phyloP scores from a whole-genome alignment of 176 grass and related monocot genomes.

The Carex kokanica region DNA sequence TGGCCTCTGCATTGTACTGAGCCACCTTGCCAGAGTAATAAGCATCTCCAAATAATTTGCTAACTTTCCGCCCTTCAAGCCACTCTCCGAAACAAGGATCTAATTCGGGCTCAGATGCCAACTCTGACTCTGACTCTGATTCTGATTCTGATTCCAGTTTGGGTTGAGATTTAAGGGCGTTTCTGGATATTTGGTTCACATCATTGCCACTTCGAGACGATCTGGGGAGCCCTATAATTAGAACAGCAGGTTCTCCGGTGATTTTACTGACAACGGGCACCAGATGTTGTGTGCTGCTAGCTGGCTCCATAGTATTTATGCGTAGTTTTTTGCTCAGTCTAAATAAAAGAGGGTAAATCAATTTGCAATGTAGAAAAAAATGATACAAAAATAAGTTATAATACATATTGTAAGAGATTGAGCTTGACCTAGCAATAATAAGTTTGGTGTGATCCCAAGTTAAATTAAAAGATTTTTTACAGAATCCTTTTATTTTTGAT shows the following conservation, averaged over 20 bases:
- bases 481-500: neutral
- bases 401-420: neutral
- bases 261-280: conserved; percentile 47
- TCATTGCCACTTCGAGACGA: neutral
- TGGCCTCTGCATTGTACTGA: conserved; percentile 64
- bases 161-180: conserved; percentile 25
- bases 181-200: neutral
- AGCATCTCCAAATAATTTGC: conserved; percentile 55
- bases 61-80: conserved; percentile 75
- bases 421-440: neutral
- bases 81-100: conserved; percentile 80
- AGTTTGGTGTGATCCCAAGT: neutral
- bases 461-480: neutral
- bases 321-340: conserved; percentile 8
- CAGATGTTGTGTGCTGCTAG: conserved; percentile 28
- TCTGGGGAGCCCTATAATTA: conserved; percentile 71
- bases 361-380: conserved; percentile 7
- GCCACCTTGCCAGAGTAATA: conserved; percentile 65
- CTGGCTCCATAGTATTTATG: conserved; percentile 42
- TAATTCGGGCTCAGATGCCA: conserved; percentile 27
- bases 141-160: conserved; percentile 14
- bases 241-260: conserved; percentile 67
- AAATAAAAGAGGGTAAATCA: conserved; percentile 19
- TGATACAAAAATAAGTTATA: neutral
- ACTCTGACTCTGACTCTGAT: conserved; percentile 25